Percentiles rank a stretch among this genome's conserved stretches.
Evolutionary conservation across 2,329 filamentous ascomycete genomes (phyloP).

Genomic region (Pseudogymnoascus sp.): DNA sequence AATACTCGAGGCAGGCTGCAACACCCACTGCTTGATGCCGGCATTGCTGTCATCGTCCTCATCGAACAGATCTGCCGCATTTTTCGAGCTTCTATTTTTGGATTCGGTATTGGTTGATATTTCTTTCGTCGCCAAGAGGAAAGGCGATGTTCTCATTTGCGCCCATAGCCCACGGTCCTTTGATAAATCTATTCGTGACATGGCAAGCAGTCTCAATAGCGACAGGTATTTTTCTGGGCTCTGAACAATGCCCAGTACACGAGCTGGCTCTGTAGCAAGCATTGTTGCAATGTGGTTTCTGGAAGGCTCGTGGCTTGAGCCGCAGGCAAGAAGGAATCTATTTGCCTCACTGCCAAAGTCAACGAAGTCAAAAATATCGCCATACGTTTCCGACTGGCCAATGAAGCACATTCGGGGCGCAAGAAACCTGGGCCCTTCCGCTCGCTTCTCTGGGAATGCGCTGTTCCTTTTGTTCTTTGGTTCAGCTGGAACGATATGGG

Average conservation of each 20-base stretch:
- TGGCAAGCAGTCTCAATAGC: constrained; percentile 71
- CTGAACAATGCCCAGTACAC: constrained; percentile 71
- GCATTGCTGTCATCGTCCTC: constrained; percentile 40
- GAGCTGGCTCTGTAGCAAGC: constrained; percentile 74
- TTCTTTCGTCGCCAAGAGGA: constrained; percentile 78
- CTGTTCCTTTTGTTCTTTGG: constrained; percentile 26
- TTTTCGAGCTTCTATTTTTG: constrained; percentile 18
- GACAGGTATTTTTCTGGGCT: constrained; percentile 79
- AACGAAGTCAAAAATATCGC: constrained; percentile 93
- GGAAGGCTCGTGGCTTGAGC: constrained; percentile 84
- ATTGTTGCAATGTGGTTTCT: constrained; percentile 76
- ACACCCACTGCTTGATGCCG: constrained; percentile 49
- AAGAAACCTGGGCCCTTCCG: constrained; percentile 43
- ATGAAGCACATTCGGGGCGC: constrained; percentile 72
- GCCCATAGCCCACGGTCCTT: constrained; percentile 70
- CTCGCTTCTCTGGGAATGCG: constrained; percentile 34
- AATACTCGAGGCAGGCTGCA: constrained; percentile 63
- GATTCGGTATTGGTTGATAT: constrained; percentile 31
- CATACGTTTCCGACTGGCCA: constrained; percentile 61
- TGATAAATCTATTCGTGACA: constrained; percentile 60
- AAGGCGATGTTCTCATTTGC: constrained; percentile 65
- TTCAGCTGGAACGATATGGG: constrained; percentile 64
- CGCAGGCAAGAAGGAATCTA: constrained; percentile 77
- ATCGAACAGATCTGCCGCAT: constrained; percentile 15
- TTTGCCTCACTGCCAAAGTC: constrained; percentile 87